Conservation (phyloP, 192 early-diverging fungal species). For the Phlyctochytrium arcticum region DNA sequence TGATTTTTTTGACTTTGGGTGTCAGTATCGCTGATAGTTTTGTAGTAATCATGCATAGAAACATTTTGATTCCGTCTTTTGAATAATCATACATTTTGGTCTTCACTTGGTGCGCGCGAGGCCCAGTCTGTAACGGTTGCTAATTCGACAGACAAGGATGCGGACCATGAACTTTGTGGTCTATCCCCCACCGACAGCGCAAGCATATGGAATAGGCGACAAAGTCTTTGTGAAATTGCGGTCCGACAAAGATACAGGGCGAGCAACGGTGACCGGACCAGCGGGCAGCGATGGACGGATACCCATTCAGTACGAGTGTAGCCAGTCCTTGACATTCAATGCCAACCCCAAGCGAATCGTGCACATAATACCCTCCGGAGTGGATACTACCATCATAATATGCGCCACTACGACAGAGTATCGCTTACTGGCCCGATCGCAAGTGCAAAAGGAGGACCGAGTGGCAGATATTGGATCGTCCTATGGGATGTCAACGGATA, state of each 20-base stretch:
- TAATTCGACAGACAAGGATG: no score
- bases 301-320: background rate
- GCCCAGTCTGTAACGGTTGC: no score
- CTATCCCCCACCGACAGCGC: no score
- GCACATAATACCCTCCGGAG: background rate
- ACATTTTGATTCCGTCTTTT: no score
- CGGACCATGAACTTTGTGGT: no score
- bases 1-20: no score
- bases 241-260: background rate
- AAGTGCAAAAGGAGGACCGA: background rate
- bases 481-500: constrained; percentile 12
- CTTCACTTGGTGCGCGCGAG: no score
- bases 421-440: constrained; percentile 5
- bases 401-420: constrained; percentile 2
- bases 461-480: constrained; percentile 18
- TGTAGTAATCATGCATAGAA: no score
- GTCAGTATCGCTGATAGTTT: no score
- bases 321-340: background rate
- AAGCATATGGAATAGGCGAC: no score
- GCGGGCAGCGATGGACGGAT: background rate
- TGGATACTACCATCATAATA: background rate
- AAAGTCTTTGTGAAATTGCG: background rate
- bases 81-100: no score
- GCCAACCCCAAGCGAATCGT: background rate
- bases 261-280: background rate